Base-by-base conservation (phyloP, 2,329 filamentous ascomycete species). In the Cladorrhinum sp. region DNA sequence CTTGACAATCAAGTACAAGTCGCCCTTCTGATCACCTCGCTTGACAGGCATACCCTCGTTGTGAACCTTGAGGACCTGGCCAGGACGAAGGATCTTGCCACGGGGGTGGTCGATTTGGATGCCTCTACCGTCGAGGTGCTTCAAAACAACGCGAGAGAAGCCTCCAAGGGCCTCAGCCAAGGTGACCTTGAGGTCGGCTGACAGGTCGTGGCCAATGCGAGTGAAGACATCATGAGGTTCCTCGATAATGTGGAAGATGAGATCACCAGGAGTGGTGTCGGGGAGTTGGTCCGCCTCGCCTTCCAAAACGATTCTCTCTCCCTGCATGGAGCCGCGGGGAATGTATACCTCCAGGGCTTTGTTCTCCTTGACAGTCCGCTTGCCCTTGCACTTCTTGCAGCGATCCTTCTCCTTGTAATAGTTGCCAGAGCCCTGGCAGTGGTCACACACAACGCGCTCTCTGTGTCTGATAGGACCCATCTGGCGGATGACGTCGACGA, bases 381-480 rank as follows among this genome's bases (percentile, higher is more conserved):
- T 91, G 71, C 95, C 95, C 79, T 98, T 98, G 86, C 95, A 99
- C 81, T 95, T 97, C 82, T 96, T 96, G 82, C 95, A 99, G 73
- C 92, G 91, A 72, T 99, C 95, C 81, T 98, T 98, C 72, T 96
- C 92, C 75, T 94, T 94, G 79, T 87, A 96, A 71, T 93, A 87
- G 71, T 88, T 87, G 5, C 95, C 95, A n/a, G 87, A 84, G 33
- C 93, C 94, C 62, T 87, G 83, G 77, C 95, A 99, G 70, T 89
- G 87, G 69, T 89, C 87, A 75, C 95, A 99, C 39, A 93, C 86
- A 6, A 88, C 86, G 70, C 92, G 88, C 70, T 92, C 89, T 28
- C 91, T 91, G 64, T 96, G 87, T 73, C 97, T 81, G 62, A 93
- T 92, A 20, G 93, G 92, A 0, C 93, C 94, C 65, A 98, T 85